Conservation (phyloP, 2,329 filamentous ascomycete species). For the Monilinia aucupariae region DNA sequence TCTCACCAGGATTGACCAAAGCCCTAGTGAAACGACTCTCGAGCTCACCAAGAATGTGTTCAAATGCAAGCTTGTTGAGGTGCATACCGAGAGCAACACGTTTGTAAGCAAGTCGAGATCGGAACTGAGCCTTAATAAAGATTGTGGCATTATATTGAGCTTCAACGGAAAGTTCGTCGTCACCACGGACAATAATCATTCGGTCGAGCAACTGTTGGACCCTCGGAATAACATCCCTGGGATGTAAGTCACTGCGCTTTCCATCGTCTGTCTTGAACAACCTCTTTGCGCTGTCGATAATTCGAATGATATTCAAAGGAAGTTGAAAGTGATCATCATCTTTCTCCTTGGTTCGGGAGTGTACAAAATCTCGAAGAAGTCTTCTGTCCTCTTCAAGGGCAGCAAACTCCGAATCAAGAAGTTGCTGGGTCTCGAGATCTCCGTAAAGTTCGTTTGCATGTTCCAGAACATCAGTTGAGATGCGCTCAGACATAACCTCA, state of each 20-base stretch:
- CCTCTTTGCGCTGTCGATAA: slow-evolving; percentile 84
- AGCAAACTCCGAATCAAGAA: slow-evolving; percentile 86
- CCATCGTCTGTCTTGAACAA: slow-evolving; percentile 86
- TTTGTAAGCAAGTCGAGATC: slow-evolving; percentile 88
- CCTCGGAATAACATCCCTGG: slow-evolving; percentile 76
- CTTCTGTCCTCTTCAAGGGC: slow-evolving; percentile 68
- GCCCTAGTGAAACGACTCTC: slow-evolving; percentile 83
- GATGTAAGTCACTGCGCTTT: slow-evolving; percentile 82
- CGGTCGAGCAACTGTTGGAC: slow-evolving; percentile 70
- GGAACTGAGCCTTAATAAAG: slow-evolving; percentile 85
- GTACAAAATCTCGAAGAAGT: slow-evolving; percentile 53
- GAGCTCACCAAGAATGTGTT: slow-evolving; percentile 85
- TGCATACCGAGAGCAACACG: slow-evolving; percentile 80
- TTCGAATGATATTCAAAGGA: slow-evolving; percentile 83
- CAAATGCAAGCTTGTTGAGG: slow-evolving; percentile 85
- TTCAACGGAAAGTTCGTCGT: slow-evolving; percentile 75
- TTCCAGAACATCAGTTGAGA: slow-evolving; percentile 70
- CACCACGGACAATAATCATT: slow-evolving; percentile 79
- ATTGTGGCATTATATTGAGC: slow-evolving; percentile 85
- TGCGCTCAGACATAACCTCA: slow-evolving; percentile 66
- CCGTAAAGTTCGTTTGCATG: slow-evolving; percentile 81
- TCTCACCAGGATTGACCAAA: slow-evolving; percentile 87
- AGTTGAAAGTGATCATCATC: slow-evolving; percentile 84
- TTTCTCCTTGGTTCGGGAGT: slow-evolving; percentile 59
- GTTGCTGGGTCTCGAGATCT: slow-evolving; percentile 78